Evolutionary conservation across 495 filamentous ascomycete species (phyloP), one percentile per base, ranked within the genome.

Genomic region (Xylaria venustula): DNA sequence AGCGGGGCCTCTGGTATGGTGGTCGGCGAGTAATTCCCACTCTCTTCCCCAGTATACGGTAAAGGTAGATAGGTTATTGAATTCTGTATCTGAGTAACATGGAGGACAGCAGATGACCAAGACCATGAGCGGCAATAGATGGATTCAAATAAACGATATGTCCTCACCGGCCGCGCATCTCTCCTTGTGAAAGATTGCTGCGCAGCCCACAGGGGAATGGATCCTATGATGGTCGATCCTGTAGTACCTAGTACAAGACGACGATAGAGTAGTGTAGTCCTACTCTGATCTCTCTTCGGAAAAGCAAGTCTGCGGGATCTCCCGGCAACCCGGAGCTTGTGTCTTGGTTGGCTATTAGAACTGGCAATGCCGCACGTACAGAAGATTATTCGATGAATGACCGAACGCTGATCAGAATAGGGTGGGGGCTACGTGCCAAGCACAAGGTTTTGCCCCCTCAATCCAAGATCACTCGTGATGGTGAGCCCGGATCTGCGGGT

Each of bases 1-100:
- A 63, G 69, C 65, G 65, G 69, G 69, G 67, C 67, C 60, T 63
- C 52, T 59, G 62, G 54, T 66, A 64, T 61, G 61, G 58, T 68
- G 64, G 59, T 66, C 60, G 56, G 63, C 51, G 47, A 67, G 60
- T 42, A 60, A 67, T 36, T 54, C 54, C 56, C 63, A 59, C 53
- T 50, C 69, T 62, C 30, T 47, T 20, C 20, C 54, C 62, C 32
- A 30, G 44, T 32, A 20, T 48, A 61, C 46, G 5, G 23, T 42
- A n/a, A 30, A 32, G 1, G 51, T 37, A 42, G 28, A 1, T 30
- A 30, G 36, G 17, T 48, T 26, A 17, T 37, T 9, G 50, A 25
- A 36, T 14, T 30, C 26, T 20, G 19, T 19, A 1, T 26, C 12
- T 37, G 12, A 14, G 28, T n/a, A 25, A 19, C 1, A 14, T 7